Evolutionary conservation across 1,284 basidiomycete species (phyloP).

Genomic region (Boletus mariae): DNA sequence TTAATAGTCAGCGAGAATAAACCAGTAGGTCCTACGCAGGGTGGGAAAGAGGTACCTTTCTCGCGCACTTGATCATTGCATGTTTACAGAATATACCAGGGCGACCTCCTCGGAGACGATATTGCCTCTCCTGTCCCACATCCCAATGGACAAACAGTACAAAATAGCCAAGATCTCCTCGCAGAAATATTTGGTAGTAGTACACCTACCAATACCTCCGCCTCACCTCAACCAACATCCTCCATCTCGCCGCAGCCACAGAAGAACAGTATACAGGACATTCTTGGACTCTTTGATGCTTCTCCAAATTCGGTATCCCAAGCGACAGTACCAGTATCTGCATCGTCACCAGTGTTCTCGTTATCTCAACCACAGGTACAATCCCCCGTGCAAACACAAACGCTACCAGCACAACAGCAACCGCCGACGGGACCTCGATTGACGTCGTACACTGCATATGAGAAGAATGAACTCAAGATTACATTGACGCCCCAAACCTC

Average conservation of each 20-base stretch:
- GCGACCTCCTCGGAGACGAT: slow-evolving; percentile 79
- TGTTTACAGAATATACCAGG: slow-evolving; percentile 34
- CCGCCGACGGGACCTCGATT: slow-evolving; percentile 49
- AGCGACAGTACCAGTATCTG: slow-evolving; percentile 25
- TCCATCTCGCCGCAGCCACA: slow-evolving; percentile 44
- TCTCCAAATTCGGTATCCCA: slow-evolving; percentile 37
- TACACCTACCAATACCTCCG: slow-evolving; percentile 35
- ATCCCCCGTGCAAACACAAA: slow-evolving; percentile 33
- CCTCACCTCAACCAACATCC: slow-evolving; percentile 39
- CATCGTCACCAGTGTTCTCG: slow-evolving; percentile 32
- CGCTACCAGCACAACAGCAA: slow-evolving; percentile 33
- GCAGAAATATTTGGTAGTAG: slow-evolving; percentile 88
- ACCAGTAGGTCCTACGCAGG: slow-evolving; percentile 84
- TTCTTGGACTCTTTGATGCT: slow-evolving; percentile 83
- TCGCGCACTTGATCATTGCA: slow-evolving; percentile 2
- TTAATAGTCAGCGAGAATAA: slow-evolving; percentile 84
- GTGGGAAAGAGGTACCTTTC: slow-evolving; percentile 63
- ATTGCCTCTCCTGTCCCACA: slow-evolving; percentile 38
- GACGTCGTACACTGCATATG: slow-evolving; percentile 83
- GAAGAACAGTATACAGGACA: slow-evolving; percentile 78
- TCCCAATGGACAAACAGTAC: slow-evolving; percentile 43
- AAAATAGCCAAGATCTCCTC: slow-evolving; percentile 85
- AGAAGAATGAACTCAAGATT: slow-evolving; percentile 86
- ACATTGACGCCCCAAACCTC: slow-evolving; percentile 86
- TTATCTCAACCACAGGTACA: slow-evolving; percentile 33